Conservation (phyloP, 495 filamentous ascomycete genomes). For the Hyaloscypha bicolor region DNA sequence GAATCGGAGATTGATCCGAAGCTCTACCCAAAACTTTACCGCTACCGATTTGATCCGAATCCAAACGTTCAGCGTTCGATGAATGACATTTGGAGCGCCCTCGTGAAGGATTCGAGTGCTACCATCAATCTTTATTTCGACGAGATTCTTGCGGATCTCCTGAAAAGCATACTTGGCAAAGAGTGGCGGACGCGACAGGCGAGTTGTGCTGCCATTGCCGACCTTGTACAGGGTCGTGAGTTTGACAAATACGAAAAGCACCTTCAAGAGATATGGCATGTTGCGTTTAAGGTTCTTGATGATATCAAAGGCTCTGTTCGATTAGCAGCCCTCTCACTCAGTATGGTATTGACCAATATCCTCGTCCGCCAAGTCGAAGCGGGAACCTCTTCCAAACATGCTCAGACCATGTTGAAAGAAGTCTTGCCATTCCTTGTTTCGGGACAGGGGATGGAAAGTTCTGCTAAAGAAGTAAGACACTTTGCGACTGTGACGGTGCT, state of each 20-base stretch:
- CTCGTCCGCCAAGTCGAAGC: slow-evolving; percentile 85
- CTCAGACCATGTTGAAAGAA: slow-evolving; percentile 75
- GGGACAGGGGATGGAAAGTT: slow-evolving; percentile 84
- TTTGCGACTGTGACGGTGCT: slow-evolving; percentile 76
- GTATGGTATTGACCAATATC: slow-evolving; percentile 77
- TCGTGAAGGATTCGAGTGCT: slow-evolving; percentile 79
- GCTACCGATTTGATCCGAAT: slow-evolving; percentile 94
- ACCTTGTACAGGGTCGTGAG: slow-evolving; percentile 75
- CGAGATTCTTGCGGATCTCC: slow-evolving; percentile 79
- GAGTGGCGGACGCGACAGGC: slow-evolving; percentile 94
- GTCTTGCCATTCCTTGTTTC: slow-evolving; percentile 90
- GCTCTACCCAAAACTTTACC: slow-evolving; percentile 90
- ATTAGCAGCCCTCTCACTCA: slow-evolving; percentile 75
- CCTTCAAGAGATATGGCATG: slow-evolving; percentile 79
- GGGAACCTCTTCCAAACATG: slow-evolving; percentile 68
- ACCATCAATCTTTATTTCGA: slow-evolving; percentile 79
- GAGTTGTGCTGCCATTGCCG: slow-evolving; percentile 85
- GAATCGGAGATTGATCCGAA: slow-evolving; percentile 89
- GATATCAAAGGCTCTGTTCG: slow-evolving; percentile 94
- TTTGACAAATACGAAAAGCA: slow-evolving; percentile 82
- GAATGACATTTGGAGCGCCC: slow-evolving; percentile 94
- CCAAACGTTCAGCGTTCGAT: slow-evolving; percentile 89
- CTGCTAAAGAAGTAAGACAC: slow-evolving; percentile 78
- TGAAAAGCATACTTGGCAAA: slow-evolving; percentile 81
- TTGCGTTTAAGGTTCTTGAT: slow-evolving; percentile 83